Evolutionary conservation across 148 eudicot genomes (phyloP).

Genomic region (Camellia granthamiana): DNA sequence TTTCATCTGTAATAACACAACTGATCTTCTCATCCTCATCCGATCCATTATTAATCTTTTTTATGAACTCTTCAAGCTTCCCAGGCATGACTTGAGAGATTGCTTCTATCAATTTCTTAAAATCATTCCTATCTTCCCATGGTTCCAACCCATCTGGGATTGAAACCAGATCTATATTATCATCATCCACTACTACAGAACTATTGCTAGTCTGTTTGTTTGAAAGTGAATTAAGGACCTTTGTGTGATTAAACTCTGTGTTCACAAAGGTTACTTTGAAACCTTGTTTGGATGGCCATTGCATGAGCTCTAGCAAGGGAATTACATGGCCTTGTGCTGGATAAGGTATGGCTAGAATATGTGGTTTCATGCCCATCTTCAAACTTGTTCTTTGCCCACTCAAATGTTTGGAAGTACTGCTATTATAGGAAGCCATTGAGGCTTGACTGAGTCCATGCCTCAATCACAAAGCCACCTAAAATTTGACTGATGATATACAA

Average conservation of each 20-base stretch:
- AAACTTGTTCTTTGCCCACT: background rate
- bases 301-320: slow-evolving; percentile 21
- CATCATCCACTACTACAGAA: background rate
- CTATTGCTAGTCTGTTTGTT: background rate
- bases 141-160: slow-evolving; percentile 25
- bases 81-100: slow-evolving; percentile 15
- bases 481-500: no score
- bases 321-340: slow-evolving; percentile 29
- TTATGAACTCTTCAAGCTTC: no score
- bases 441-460: no score
- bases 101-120: slow-evolving; percentile 9
- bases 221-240: slow-evolving; percentile 11
- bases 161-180: slow-evolving; percentile 18
- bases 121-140: slow-evolving; percentile 19
- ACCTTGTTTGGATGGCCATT: slow-evolving; percentile 1
- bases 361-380: slow-evolving; percentile 12
- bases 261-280: slow-evolving; percentile 23
- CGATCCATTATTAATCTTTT: no score
- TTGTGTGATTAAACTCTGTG: slow-evolving; percentile 18
- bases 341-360: slow-evolving; percentile 21
- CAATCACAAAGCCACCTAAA: no score
- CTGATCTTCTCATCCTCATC: background rate
- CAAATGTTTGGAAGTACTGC: background rate
- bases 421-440: background rate
- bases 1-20: slow-evolving; percentile 14